These are phyloP conservation scores for Plasmodium vinckei DNA, from an alignment of 169 alveolate species.

Conservation along the genomic window DNA sequence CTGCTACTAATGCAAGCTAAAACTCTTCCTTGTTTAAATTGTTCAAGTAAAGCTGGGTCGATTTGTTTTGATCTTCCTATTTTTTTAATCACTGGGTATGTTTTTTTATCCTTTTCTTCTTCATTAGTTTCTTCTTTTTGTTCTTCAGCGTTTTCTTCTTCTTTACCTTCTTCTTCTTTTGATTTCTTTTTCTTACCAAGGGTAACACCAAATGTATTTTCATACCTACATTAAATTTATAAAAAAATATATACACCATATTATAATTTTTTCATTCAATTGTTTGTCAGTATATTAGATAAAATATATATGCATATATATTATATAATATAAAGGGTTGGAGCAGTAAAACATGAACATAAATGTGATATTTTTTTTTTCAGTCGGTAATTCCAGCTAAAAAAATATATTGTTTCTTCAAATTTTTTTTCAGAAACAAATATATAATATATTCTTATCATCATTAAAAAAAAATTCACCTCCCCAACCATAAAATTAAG, in stretches of 20 bases:
- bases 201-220: constrained; percentile 72
- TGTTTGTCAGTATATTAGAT: too few relatives aligned
- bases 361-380: constrained; percentile 1
- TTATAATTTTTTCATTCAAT: too few relatives aligned
- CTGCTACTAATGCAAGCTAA: constrained; percentile 98
- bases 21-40: constrained; percentile 96
- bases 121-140: constrained; percentile 82
- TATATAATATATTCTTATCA: constrained; percentile 45
- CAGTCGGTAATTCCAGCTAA: constrained; percentile 80
- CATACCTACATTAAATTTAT: constrained; percentile 69
- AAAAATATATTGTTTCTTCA: constrained; percentile 34
- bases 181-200: constrained; percentile 76
- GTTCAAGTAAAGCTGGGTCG: constrained; percentile 94
- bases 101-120: constrained; percentile 77
- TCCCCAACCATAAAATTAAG: not conserved
- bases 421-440: constrained; percentile 27
- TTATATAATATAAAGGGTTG: too few relatives aligned
- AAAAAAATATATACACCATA: not conserved
- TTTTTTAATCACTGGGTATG: constrained; percentile 79
- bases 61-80: constrained; percentile 84
- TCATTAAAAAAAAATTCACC: constrained; percentile 12
- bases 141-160: constrained; percentile 79
- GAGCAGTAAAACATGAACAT: too few relatives aligned
- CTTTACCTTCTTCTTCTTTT: constrained; percentile 78
- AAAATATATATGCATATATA: too few relatives aligned